Evolutionary conservation across 2,329 filamentous ascomycete genomes (phyloP).

Genomic region (Penicillium palitans): DNA sequence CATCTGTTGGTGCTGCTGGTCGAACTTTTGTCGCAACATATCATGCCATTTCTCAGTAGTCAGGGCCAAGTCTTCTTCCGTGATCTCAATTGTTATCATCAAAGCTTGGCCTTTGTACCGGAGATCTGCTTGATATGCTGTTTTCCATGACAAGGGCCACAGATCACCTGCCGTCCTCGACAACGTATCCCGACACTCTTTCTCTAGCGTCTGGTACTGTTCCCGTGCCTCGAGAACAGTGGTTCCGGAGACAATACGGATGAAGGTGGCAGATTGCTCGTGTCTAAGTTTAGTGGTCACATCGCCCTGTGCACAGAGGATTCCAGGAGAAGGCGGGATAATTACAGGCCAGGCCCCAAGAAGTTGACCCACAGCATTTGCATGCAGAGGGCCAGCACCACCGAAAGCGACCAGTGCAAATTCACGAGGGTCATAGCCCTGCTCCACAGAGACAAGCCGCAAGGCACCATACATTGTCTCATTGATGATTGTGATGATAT

Average conservation of each 20-base stretch:
- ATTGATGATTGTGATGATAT: slow-evolving; percentile 52
- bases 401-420: slow-evolving; percentile 55
- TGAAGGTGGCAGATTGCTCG: slow-evolving; percentile 50
- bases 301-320: slow-evolving; percentile 53
- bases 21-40: slow-evolving; percentile 43
- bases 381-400: slow-evolving; percentile 54
- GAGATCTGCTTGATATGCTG: slow-evolving; percentile 48
- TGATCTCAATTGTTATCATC: slow-evolving; percentile 39
- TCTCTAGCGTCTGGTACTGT: slow-evolving; percentile 39
- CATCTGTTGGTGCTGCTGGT: slow-evolving; percentile 46
- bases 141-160: slow-evolving; percentile 32
- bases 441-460: slow-evolving; percentile 53
- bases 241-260: slow-evolving; percentile 43
- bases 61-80: slow-evolving; percentile 35
- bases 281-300: slow-evolving; percentile 52
- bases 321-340: slow-evolving; percentile 53
- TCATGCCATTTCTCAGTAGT: slow-evolving; percentile 32
- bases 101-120: slow-evolving; percentile 51
- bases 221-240: slow-evolving; percentile 35
- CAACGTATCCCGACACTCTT: slow-evolving; percentile 43
- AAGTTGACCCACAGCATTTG: slow-evolving; percentile 52
- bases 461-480: slow-evolving; percentile 55
- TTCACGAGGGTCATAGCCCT: slow-evolving; percentile 53
- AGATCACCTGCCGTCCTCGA: slow-evolving; percentile 35
- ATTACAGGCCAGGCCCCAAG: slow-evolving; percentile 55